A percentile compares a stretch with the other conserved stretches of the same genome.
Conservation (phyloP, 2,329 filamentous ascomycete species). For the Pseudogymnoascus sp. region DNA sequence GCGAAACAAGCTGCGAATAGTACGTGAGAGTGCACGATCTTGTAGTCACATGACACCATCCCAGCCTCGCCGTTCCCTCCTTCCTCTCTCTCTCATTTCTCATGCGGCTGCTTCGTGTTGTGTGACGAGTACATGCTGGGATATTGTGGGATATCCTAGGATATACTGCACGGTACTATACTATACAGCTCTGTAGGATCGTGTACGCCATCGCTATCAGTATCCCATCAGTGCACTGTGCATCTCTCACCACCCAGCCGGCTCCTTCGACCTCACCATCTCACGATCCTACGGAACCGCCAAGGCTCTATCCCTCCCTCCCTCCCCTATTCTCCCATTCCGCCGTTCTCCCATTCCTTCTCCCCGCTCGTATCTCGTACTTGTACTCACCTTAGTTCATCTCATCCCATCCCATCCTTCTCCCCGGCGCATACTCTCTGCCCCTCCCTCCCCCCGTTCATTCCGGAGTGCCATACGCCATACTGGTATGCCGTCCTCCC, state of each 20-base stretch:
- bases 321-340: background rate
- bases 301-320: background rate
- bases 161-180: background rate
- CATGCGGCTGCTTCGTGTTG: background rate
- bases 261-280: background rate
- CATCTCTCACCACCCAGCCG: too few relatives aligned
- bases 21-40: background rate
- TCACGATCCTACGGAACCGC: background rate
- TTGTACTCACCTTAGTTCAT: background rate
- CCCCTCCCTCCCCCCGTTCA: background rate
- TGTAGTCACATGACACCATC: constrained; percentile 7
- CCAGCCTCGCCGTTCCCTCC: background rate
- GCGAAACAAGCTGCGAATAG: background rate
- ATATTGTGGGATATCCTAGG: too few relatives aligned
- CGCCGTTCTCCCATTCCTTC: background rate
- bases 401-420: background rate
- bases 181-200: background rate
- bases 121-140: background rate
- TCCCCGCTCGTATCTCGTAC: background rate
- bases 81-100: background rate
- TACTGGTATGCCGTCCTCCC: background rate
- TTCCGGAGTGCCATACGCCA: background rate
- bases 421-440: background rate
- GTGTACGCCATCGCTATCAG: background rate
- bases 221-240: too few relatives aligned